These are phyloP conservation scores for Dentipellis fragilis DNA, from an alignment of 768 basidiomycete species.

Conservation along the genomic window DNA sequence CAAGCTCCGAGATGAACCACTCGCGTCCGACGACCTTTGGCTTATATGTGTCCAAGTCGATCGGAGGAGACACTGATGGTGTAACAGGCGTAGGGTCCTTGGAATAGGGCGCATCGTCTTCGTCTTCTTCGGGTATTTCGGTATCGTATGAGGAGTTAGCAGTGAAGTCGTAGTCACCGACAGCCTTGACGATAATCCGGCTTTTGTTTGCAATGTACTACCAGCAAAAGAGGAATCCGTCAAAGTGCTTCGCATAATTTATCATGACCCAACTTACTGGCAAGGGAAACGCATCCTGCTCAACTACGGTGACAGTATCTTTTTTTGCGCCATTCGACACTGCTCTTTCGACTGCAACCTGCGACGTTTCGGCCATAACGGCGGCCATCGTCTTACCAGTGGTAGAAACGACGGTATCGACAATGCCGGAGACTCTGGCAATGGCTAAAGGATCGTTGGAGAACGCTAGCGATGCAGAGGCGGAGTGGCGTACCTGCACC, in stretches of 20 bases:
- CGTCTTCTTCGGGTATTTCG: background rate
- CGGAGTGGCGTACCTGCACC: slow-evolving; percentile 36
- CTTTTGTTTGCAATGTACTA: slow-evolving; percentile 40
- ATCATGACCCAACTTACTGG: slow-evolving; percentile 25
- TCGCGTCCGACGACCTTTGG: slow-evolving; percentile 27
- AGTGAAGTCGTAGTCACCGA: slow-evolving; percentile 34
- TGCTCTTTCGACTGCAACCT: slow-evolving; percentile 17
- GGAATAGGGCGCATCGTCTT: background rate
- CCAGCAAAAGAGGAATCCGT: background rate
- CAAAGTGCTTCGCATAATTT: too few species aligned
- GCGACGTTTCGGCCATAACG: background rate
- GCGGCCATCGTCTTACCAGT: slow-evolving; percentile 20
- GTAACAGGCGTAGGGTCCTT: background rate
- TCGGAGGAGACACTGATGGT: background rate
- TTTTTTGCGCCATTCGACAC: slow-evolving; percentile 35
- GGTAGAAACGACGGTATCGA: slow-evolving; percentile 35
- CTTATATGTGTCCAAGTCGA: slow-evolving; percentile 1
- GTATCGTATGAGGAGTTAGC: background rate
- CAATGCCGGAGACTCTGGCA: slow-evolving; percentile 30
- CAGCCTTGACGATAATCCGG: slow-evolving; percentile 50
- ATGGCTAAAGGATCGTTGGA: slow-evolving; percentile 12
- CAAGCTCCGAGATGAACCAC: slow-evolving; percentile 37
- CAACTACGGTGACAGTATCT: slow-evolving; percentile 37
- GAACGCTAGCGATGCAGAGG: background rate
- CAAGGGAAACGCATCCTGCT: slow-evolving; percentile 45